Conservation (phyloP, 768 basidiomycete genomes). For the Dacryopinax primogenitus region DNA sequence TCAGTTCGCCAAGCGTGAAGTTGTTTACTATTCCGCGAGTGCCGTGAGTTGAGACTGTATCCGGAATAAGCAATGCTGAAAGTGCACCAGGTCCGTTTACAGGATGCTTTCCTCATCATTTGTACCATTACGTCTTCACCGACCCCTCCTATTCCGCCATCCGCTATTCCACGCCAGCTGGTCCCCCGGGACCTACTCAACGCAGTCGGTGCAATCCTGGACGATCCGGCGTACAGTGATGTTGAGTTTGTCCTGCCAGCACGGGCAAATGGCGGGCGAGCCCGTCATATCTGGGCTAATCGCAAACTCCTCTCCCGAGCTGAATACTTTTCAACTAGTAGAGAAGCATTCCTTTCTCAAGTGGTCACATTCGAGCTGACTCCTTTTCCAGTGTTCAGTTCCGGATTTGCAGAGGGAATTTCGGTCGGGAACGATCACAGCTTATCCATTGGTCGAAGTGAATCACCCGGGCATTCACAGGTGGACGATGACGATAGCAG, state of each 20-base stretch:
- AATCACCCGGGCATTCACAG: neutral
- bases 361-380: conserved; percentile 3
- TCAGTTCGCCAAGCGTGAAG: conserved; percentile 65
- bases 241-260: conserved; percentile 63
- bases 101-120: conserved; percentile 60
- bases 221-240: conserved; percentile 76
- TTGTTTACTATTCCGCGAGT: conserved; percentile 46
- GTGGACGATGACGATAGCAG: neutral
- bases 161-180: conserved; percentile 35
- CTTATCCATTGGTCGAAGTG: neutral
- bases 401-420: conserved; percentile 49
- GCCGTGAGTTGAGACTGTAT: conserved; percentile 26
- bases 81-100: conserved; percentile 23
- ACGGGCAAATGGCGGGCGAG: conserved; percentile 25
- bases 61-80: neutral
- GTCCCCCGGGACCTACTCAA: conserved; percentile 58
- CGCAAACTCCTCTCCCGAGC: conserved; percentile 53
- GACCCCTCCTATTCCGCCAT: conserved; percentile 35
- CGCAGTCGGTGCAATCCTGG: conserved; percentile 58
- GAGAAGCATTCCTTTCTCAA: conserved; percentile 13
- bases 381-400: conserved; percentile 47
- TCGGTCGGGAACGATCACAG: neutral
- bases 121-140: conserved; percentile 68
- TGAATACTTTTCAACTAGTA: conserved; percentile 70
- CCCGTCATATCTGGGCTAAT: conserved; percentile 50